Base-by-base conservation (phyloP, 768 basidiomycete genomes). In the Tubosaeta sp. region DNA sequence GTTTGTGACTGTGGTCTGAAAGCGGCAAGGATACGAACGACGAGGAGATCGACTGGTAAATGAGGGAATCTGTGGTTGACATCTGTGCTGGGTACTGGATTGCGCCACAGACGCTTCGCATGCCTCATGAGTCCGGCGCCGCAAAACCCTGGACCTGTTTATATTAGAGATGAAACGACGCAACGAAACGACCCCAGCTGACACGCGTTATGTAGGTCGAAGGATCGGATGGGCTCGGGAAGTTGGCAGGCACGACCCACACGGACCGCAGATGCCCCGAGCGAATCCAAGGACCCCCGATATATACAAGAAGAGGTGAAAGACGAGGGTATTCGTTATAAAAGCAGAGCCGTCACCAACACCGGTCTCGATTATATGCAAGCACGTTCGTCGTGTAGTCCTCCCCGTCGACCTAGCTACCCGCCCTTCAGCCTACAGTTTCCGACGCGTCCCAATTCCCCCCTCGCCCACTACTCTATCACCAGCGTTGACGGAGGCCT, bases 321-420 rank as follows among this genome's bases (percentile, higher is more conserved):
- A 62, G 54, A 48, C 39, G 56, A 45, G 40, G 36, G 49, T 40
- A 29, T 49, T 51, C 42, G 59, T 68, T 64, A 66, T 68, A 68
- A 68, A 66, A 57, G 65, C 67, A 58, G 55, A 46, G 25, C 25
- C 8, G 25, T 8, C 25, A 27, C 25, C 8, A 4, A 27, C 25
- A n/a, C n/a, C n/a, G 48, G 36, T 21, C 43, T 51, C 48, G 53
- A 46, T 52, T 60, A 55, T 60, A 69, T 68, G 67, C 68, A 70
- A 35, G 58, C 67, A 68, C 67, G 67, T 68, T 68, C 67, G 66
- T 64, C 68, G 14, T 54, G 45, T 61, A 61, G 48, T 11, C 49
- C 49, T 42, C 56, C 45, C 6, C 61, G 58, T 38, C 51, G 61
- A 16, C 47, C 46, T 27, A 57, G 43, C 41, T 55, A 59, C 49